Conservation (phyloP, 768 basidiomycete genomes). For the Cytidiella melzeri region DNA sequence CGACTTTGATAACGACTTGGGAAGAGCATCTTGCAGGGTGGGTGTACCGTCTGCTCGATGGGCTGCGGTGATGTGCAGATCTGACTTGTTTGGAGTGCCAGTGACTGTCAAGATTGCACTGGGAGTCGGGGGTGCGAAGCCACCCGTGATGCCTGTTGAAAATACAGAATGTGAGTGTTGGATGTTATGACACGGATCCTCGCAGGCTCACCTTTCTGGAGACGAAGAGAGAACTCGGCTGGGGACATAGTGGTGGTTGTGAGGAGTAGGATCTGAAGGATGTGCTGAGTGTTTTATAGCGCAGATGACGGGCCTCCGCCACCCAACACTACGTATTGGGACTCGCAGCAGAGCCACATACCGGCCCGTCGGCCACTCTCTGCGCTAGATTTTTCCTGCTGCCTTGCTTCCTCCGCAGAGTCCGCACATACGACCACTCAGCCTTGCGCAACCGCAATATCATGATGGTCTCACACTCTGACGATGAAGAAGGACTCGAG, state of each 20-base stretch:
- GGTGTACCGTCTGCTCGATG: slow-evolving; percentile 45
- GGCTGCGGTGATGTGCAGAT: slow-evolving; percentile 41
- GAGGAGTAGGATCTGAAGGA: too few species aligned
- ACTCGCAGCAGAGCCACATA: too few species aligned
- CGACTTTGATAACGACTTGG: slow-evolving; percentile 35
- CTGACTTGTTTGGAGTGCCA: slow-evolving; percentile 27
- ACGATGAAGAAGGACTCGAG: too few species aligned
- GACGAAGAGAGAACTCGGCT: slow-evolving; percentile 47
- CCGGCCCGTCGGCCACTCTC: too few species aligned
- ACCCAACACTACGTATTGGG: too few species aligned
- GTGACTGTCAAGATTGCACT: slow-evolving; percentile 49
- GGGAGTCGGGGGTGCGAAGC: slow-evolving; percentile 67
- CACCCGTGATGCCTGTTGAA: slow-evolving; percentile 64
- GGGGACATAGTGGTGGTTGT: slow-evolving; percentile 39
- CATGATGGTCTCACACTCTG: too few species aligned
- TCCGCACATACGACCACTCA: too few species aligned
- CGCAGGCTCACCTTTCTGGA: slow-evolving; percentile 49
- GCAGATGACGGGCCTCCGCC: too few species aligned
- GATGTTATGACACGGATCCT: not conserved
- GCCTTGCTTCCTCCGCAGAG: too few species aligned
- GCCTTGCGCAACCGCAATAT: too few species aligned
- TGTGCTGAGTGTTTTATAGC: too few species aligned
- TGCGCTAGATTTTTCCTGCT: too few species aligned
- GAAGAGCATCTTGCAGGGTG: slow-evolving; percentile 32
- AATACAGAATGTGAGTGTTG: not conserved